Base-by-base conservation (phyloP, 1,284 basidiomycete genomes). In the Sphagnurus paluster region DNA sequence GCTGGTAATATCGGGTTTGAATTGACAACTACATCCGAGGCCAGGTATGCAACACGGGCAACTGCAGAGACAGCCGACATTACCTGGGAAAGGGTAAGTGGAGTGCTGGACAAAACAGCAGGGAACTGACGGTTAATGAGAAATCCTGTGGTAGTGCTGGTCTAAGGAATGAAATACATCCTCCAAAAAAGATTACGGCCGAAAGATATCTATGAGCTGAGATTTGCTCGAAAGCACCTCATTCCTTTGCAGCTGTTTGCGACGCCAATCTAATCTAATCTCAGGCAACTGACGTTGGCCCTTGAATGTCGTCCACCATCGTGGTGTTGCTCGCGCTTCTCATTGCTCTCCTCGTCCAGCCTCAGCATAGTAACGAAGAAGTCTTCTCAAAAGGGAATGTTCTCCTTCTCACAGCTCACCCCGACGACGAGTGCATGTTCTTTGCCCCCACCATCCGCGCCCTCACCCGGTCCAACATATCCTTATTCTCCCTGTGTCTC, bases 361-460 rank as follows among this genome's bases (percentile, higher is more conserved):
- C 58, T 30, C 55, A 56, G 2, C 44, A 16, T 24, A 37, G 28
- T 2, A 17, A 40, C 16, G 36, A 2, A 14, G 20, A 44, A 20
- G 2, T 30, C 2, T 16, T 28, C 17, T 28, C 38, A 3, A 42
- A 44, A 13, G 49, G 32, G 13, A 55, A 50, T 41, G 47, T 87
- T 33, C 72, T 95, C 20, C 61, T 94, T 2, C 67, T 95, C 35
- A 93, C 90, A 0, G 90, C 92, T 8, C 92, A 95, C 58, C 92
- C 92, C 2, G 93, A 96, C 61, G 93, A 96, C 62, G 93, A 96
- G 69, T 84, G 83, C 60, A 82, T 95, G 76, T 97, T 97, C 74
- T 97, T 97, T 61, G 86, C 84, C 0, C 93, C 93, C 0, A 87
- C 87, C 0, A 61, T 96, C 9, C 70, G 83, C 21, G 73, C 82